Base-by-base conservation (phyloP, 768 basidiomycete species). In the Candolleomyces eurysporus region DNA sequence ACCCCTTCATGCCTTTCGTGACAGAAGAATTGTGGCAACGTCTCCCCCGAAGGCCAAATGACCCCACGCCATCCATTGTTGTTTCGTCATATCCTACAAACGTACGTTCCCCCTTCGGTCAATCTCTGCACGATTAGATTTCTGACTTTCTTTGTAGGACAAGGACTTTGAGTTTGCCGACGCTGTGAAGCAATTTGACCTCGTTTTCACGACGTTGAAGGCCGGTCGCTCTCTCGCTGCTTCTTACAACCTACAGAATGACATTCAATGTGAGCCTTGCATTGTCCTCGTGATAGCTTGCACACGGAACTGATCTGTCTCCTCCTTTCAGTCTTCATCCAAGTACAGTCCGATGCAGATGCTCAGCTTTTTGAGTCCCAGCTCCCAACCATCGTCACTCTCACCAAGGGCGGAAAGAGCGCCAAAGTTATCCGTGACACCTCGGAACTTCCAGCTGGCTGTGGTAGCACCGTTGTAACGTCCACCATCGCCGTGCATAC, bases 21-120 rank as follows among this genome's bases (percentile, higher is more conserved):
- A 98, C 97, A 4, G 97, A 99, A 76, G 97, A 98, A 73, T 78
- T 99, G 11, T 99, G 97, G 97, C 97, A 99, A 73, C 86, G 97
- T 31, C 79, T 99, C 2, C 95, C 96, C 0, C 82, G 96, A 17
- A 80, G 95, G 62, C 86, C 89, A 1, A 89, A 88, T 45, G 95
- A 98, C 71, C 65, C 81, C 9, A 92, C 90, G 10, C 85, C 88
- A 7, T 94, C 94, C 0, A 94, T 99, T 72, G 96, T 96, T 92
- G 75, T 98, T 19, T 82, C 95, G 0, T 76, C 83, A 32, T 98
- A 87, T 83, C 97, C 97, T 3, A 79, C 84, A 40, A 75, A 79
- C 65, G 96, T 96, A 67, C 67, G 93, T 82, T 19, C 26, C 51
- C 5, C 45, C n/a, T 19, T 11, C n/a, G 14, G 31, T 8, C 16